Evolutionary conservation across 2,329 filamentous ascomycete genomes (phyloP).

Genomic region (Aspergillus cejpii): DNA sequence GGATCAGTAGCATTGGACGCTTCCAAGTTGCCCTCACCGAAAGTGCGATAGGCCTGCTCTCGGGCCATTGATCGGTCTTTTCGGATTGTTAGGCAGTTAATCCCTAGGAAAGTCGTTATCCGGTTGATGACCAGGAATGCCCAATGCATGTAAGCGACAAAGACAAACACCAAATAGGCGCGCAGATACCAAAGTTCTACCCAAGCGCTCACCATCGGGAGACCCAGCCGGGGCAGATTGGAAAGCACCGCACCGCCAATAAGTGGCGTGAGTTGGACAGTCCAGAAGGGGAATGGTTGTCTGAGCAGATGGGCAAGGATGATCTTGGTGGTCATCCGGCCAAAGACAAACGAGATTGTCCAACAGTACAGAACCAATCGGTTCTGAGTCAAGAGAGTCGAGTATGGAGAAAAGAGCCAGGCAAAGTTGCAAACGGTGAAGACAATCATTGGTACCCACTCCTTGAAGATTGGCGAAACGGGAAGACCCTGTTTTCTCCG

Average conservation of each 20-base stretch:
- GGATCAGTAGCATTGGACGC: conserved; percentile 3
- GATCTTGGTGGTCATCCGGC: conserved; percentile 97
- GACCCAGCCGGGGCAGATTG: conserved; percentile 72
- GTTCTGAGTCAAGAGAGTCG: conserved; percentile 72
- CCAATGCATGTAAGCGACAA: conserved; percentile 87
- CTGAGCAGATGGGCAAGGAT: conserved; percentile 90
- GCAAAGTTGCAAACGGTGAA: conserved; percentile 68
- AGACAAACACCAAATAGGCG: conserved; percentile 73
- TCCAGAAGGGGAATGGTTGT: conserved; percentile 96
- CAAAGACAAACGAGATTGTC: conserved; percentile 94
- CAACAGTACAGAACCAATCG: conserved; percentile 87
- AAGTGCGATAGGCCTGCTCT: conserved; percentile 32
- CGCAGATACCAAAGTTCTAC: conserved; percentile 76
- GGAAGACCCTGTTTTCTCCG: conserved; percentile 66
- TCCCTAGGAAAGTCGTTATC: conserved; percentile 87
- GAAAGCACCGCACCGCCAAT: conserved; percentile 75
- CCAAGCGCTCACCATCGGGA: conserved; percentile 58
- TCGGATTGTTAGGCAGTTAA: conserved; percentile 85
- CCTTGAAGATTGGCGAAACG: conserved; percentile 74
- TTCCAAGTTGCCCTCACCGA: conserved; percentile 23
- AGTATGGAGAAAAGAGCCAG: conserved; percentile 89
- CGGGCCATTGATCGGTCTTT: conserved; percentile 29
- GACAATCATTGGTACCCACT: conserved; percentile 86
- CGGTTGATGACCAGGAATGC: conserved; percentile 81
- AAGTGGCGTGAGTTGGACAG: conserved; percentile 78